Conservation (phyloP, 1,284 basidiomycete genomes). For the Neotropicomus parvogracilis region DNA sequence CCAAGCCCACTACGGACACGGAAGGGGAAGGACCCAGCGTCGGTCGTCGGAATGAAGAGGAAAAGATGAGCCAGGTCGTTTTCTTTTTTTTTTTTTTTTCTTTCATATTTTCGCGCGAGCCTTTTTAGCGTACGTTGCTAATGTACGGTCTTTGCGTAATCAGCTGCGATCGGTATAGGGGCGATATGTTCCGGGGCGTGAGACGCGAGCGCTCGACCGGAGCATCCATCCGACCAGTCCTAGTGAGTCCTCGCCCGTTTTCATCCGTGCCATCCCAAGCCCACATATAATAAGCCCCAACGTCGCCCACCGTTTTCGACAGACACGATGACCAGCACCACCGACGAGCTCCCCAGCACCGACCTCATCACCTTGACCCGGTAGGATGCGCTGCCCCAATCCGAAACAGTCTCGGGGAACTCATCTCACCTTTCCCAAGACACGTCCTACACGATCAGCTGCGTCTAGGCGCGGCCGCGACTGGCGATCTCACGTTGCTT, state of each 20-base stretch:
- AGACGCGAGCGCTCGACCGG: conserved; percentile 12
- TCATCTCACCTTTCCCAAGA: conserved; percentile 37
- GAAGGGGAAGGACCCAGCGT: conserved; percentile 51
- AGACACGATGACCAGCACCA: conserved; percentile 22
- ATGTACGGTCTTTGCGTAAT: conserved; percentile 20
- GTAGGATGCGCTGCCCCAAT: conserved; percentile 39
- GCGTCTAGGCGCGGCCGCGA: conserved; percentile 73
- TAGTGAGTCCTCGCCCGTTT: conserved; percentile 19
- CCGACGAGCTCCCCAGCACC: conserved; percentile 72
- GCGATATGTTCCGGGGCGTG: conserved; percentile 29
- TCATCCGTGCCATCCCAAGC: conserved; percentile 19
- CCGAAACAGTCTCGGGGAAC: conserved; percentile 2
- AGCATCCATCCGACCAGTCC: too few relatives aligned
- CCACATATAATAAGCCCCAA: conserved; percentile 26
- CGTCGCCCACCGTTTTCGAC: background rate
- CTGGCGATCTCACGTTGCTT: conserved; percentile 92
- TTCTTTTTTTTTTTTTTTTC: too few relatives aligned
- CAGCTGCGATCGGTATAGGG: conserved; percentile 8
- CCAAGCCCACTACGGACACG: conserved; percentile 60
- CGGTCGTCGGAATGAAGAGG: conserved; percentile 52
- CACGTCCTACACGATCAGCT: conserved; percentile 85
- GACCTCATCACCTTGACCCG: conserved; percentile 91
- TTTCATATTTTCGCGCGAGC: background rate
- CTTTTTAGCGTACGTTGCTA: conserved; percentile 18
- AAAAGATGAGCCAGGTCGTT: conserved; percentile 46